phyloP scores from a whole-genome alignment of 148 eudicot genomes.

The Arbutus unedo region DNA sequence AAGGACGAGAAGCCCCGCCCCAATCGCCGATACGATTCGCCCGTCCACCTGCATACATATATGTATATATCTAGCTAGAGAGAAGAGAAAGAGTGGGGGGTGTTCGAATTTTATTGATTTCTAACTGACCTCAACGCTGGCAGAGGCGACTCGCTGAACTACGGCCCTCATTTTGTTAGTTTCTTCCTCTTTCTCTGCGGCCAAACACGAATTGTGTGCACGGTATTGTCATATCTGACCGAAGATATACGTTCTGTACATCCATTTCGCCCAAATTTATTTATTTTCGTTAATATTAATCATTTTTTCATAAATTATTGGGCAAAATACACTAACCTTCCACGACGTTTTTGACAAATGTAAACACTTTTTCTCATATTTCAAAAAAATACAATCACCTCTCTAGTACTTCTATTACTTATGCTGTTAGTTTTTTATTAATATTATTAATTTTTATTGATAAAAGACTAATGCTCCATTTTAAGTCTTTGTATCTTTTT shows the following conservation, averaged over 20 bases:
- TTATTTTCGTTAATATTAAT: too few species aligned
- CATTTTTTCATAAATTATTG: too few species aligned
- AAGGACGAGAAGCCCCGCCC: constrained; percentile 81
- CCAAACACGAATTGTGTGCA: not conserved
- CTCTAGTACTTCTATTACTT: too few species aligned
- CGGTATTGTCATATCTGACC: not conserved
- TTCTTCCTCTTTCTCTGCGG: not conserved
- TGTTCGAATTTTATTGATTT: not conserved
- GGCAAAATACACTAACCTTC: too few species aligned
- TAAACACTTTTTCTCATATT: too few species aligned
- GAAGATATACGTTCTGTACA: not conserved
- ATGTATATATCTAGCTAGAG: not conserved
- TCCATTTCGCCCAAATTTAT: too few species aligned
- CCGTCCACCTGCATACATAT: constrained; percentile 73
- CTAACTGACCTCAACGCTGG: constrained; percentile 67
- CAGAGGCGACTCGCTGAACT: constrained; percentile 84
- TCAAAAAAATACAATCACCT: too few species aligned
- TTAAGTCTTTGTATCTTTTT: too few species aligned
- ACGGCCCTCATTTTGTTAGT: constrained; percentile 71
- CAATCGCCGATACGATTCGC: constrained; percentile 67
- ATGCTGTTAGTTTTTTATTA: too few species aligned
- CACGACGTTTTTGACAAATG: too few species aligned
- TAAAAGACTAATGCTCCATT: too few species aligned
- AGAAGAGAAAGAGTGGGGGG: not conserved
- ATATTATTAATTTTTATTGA: too few species aligned